Conservation (phyloP, 331 rosid genomes). For the Malus hybrid region DNA sequence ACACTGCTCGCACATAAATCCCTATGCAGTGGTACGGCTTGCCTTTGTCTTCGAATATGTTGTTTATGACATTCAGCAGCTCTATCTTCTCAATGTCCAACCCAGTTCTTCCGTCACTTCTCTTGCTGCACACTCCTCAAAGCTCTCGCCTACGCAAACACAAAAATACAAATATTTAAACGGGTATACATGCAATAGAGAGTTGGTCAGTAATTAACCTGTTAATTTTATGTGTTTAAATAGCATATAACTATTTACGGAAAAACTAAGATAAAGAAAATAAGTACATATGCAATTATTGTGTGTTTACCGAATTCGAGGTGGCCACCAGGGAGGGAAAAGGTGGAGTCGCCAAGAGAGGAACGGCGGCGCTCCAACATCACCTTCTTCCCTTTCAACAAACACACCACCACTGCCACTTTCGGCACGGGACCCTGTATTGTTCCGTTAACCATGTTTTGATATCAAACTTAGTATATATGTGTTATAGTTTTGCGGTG, state of each 20-base stretch:
- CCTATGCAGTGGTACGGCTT: no score
- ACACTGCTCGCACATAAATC: no score
- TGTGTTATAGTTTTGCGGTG: not conserved
- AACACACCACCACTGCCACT: constrained; percentile 10
- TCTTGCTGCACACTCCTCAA: constrained; percentile 60
- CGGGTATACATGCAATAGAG: not conserved
- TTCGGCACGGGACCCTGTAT: not conserved
- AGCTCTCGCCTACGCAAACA: constrained; percentile 45
- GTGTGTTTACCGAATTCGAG: constrained; percentile 12
- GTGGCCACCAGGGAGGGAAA: constrained; percentile 16
- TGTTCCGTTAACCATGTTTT: constrained; percentile 2
- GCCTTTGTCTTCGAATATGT: no score
- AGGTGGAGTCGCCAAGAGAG: constrained; percentile 16
- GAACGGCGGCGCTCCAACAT: constrained; percentile 20
- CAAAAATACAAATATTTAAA: not conserved
- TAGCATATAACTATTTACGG: not conserved
- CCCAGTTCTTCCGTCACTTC: constrained; percentile 80
- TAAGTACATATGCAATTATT: not conserved
- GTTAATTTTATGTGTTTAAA: not conserved
- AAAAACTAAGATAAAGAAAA: not conserved
- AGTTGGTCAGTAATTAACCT: not conserved
- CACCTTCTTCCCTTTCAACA: constrained; percentile 6
- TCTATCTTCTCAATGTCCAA: constrained; percentile 27
- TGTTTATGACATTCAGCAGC: no score
- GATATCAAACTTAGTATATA: not conserved